These are phyloP conservation scores for Leptoxyphium fumago DNA, from an alignment of 2,329 filamentous ascomycete genomes.

Conservation along the genomic window DNA sequence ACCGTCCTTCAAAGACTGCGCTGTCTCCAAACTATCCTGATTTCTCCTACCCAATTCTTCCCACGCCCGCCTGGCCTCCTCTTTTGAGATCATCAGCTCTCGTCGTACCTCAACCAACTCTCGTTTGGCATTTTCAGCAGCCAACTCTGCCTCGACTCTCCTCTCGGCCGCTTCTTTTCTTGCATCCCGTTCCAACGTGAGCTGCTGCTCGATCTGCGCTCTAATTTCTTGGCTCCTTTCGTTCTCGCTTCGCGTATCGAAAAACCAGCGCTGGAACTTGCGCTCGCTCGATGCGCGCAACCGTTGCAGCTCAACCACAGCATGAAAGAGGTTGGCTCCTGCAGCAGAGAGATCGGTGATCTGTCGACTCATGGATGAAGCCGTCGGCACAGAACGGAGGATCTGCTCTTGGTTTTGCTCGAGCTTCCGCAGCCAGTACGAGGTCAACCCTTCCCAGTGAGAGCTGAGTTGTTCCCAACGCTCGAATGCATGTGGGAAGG, in stretches of 20 bases:
- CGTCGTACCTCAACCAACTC: slow-evolving; percentile 74
- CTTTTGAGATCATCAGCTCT: slow-evolving; percentile 86
- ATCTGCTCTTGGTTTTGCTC: slow-evolving; percentile 84
- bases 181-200: slow-evolving; percentile 60
- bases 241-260: slow-evolving; percentile 78
- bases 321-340: slow-evolving; percentile 92
- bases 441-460: slow-evolving; percentile 94
- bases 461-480: slow-evolving; percentile 94
- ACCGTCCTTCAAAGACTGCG: slow-evolving; percentile 70
- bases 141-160: slow-evolving; percentile 14
- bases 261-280: slow-evolving; percentile 98
- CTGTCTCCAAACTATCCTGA: slow-evolving; percentile 81
- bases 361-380: slow-evolving; percentile 78
- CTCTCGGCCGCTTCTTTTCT: slow-evolving; percentile 46
- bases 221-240: slow-evolving; percentile 74
- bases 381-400: slow-evolving; percentile 58
- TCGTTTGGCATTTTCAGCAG: slow-evolving; percentile 14
- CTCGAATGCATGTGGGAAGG: slow-evolving; percentile 93
- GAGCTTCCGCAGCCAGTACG: slow-evolving; percentile 88
- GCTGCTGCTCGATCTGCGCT: slow-evolving; percentile 58
- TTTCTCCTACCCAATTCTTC: slow-evolving; percentile 89
- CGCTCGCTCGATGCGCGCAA: slow-evolving; percentile 88
- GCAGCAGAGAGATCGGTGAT: slow-evolving; percentile 95
- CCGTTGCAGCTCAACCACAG: slow-evolving; percentile 88
- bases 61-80: slow-evolving; percentile 90